phyloP scores from a whole-genome alignment of 495 filamentous ascomycete genomes.

The Parmelia sp. region DNA sequence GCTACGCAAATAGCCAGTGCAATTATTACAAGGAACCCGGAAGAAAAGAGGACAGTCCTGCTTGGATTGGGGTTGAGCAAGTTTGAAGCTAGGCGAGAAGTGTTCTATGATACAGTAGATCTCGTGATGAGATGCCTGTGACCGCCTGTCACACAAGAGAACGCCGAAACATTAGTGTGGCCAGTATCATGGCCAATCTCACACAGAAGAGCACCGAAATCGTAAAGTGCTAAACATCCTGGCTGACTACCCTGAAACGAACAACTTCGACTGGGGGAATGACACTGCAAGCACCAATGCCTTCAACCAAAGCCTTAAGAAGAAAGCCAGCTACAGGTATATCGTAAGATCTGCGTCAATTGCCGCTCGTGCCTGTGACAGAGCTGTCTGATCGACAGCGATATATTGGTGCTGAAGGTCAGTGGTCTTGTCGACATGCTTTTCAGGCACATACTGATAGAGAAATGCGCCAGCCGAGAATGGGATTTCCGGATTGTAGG shows the following conservation, averaged over 20 bases:
- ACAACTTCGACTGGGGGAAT: background rate
- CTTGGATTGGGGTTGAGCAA: constrained; percentile 73
- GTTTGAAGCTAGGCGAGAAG: constrained; percentile 55
- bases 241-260: background rate
- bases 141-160: constrained; percentile 8
- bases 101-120: constrained; percentile 78
- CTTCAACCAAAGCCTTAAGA: background rate
- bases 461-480: background rate
- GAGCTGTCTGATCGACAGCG: background rate
- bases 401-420: background rate
- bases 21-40: constrained; percentile 61
- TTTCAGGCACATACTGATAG: background rate
- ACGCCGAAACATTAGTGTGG: background rate
- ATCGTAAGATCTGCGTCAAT: background rate
- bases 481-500: background rate
- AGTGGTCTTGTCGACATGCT: background rate
- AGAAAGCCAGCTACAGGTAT: background rate
- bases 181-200: background rate
- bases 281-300: background rate
- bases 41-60: constrained; percentile 73
- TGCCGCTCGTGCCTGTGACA: background rate
- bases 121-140: constrained; percentile 63
- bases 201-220: background rate
- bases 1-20: constrained; percentile 82
- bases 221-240: background rate